These are phyloP conservation scores for Talaromyces atroroseus DNA, from an alignment of 2,329 filamentous ascomycete species.

Conservation along the genomic window DNA sequence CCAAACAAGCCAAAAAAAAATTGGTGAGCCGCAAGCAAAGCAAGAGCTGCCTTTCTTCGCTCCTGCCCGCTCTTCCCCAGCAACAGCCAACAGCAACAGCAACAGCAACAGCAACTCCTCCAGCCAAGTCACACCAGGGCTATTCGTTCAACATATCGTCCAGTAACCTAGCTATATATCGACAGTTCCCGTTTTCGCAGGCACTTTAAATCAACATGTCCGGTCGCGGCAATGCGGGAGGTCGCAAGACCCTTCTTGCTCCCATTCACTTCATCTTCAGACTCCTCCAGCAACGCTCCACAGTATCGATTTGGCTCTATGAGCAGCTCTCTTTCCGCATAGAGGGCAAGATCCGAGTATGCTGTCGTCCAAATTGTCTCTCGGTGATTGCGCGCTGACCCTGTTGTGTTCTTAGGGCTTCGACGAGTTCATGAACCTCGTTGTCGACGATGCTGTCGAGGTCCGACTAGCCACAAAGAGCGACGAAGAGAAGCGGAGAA, in stretches of 20 bases:
- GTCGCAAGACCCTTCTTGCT: constrained; percentile 64
- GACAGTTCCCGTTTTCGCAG: background rate
- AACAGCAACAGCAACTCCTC: background rate
- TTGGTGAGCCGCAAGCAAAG: constrained; percentile 22
- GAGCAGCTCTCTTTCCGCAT: constrained; percentile 93
- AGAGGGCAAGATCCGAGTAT: constrained; percentile 89
- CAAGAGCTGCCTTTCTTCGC: background rate
- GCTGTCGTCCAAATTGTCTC: constrained; percentile 24
- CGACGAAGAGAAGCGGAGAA: constrained; percentile 70
- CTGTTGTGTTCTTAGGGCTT: constrained; percentile 63
- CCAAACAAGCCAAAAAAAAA: constrained; percentile 26
- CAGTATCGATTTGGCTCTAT: constrained; percentile 92
- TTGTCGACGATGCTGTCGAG: constrained; percentile 91
- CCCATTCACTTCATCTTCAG: constrained; percentile 92
- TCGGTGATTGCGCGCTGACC: background rate
- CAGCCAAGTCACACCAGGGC: background rate
- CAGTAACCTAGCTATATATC: background rate
- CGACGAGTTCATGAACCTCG: constrained; percentile 99
- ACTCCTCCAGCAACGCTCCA: constrained; percentile 75
- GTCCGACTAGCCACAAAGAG: constrained; percentile 80
- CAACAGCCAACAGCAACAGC: background rate
- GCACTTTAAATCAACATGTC: constrained; percentile 37
- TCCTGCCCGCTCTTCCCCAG: background rate
- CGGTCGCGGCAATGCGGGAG: constrained; percentile 50
- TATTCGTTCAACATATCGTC: too few species aligned